A percentile compares a stretch with the other conserved stretches of the same genome.
phyloP scores from a whole-genome alignment of 2,329 filamentous ascomycete species.

The Colletotrichum sp. region DNA sequence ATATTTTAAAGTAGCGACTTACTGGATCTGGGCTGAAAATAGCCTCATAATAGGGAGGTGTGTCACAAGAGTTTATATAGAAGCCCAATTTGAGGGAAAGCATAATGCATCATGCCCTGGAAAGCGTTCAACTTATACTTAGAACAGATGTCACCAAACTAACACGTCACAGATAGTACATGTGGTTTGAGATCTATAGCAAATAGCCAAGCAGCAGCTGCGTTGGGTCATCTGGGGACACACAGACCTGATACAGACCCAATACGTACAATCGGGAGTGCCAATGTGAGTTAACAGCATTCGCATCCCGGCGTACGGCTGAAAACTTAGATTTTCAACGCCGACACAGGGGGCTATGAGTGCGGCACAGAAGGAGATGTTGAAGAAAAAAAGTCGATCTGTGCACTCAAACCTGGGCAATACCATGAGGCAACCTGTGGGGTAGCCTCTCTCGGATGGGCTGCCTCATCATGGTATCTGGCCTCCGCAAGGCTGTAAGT shows the following conservation, averaged over 20 bases:
- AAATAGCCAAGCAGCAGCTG: neutral
- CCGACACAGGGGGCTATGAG: neutral
- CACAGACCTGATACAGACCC: neutral
- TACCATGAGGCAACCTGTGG: neutral
- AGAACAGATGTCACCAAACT: neutral
- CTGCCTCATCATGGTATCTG: neutral
- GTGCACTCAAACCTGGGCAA: neutral
- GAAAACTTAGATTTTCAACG: neutral
- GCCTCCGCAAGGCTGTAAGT: neutral
- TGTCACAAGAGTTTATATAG: neutral
- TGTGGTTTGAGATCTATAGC: neutral
- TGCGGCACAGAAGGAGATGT: neutral
- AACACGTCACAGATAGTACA: neutral
- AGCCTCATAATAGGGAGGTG: neutral
- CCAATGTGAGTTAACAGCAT: neutral
- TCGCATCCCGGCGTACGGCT: neutral
- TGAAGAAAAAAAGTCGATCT: neutral
- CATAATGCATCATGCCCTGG: neutral
- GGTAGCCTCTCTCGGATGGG: neutral
- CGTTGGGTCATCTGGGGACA: neutral
- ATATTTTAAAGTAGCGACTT: neutral
- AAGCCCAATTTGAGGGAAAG: neutral
- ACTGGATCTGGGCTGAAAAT: neutral
- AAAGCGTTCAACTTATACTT: neutral
- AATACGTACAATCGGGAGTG: neutral